Evolutionary conservation across 148 eudicot species (phyloP).

Genomic region (Vaccinium macrocarpon): DNA sequence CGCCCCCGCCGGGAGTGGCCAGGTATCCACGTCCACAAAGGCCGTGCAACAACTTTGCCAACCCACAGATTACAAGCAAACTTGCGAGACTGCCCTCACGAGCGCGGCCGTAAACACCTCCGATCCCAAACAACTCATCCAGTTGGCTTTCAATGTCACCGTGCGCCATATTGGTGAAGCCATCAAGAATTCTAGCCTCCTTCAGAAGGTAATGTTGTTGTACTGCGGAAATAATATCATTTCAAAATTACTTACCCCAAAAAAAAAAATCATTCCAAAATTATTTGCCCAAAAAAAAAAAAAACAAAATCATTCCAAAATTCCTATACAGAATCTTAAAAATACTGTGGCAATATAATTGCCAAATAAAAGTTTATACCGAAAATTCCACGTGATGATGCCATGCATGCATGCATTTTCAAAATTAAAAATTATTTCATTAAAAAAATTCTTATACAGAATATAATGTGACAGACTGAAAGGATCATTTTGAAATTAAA

Average conservation of each 20-base stretch:
- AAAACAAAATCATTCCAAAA: not conserved
- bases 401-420: not conserved
- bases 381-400: not conserved
- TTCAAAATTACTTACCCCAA: not conserved
- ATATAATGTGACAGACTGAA: not conserved
- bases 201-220: constrained; percentile 4
- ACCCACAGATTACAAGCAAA: constrained; percentile 22
- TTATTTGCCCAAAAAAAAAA: no score
- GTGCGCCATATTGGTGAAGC: constrained; percentile 19
- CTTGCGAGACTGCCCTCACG: constrained; percentile 32
- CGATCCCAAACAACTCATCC: constrained; percentile 43
- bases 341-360: not conserved
- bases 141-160: constrained; percentile 31
- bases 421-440: not conserved
- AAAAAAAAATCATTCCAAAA: not conserved
- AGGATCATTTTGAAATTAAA: not conserved
- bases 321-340: not conserved
- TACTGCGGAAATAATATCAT: not conserved
- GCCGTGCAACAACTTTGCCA: constrained; percentile 8
- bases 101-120: constrained; percentile 21
- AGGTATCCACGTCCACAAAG: not conserved
- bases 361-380: not conserved
- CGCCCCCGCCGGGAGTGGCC: not conserved
- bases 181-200: constrained; percentile 16
- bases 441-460: not conserved